Evolutionary conservation across 2,329 filamentous ascomycete genomes (phyloP).

Genomic region (Cladobotryum protrusum): DNA sequence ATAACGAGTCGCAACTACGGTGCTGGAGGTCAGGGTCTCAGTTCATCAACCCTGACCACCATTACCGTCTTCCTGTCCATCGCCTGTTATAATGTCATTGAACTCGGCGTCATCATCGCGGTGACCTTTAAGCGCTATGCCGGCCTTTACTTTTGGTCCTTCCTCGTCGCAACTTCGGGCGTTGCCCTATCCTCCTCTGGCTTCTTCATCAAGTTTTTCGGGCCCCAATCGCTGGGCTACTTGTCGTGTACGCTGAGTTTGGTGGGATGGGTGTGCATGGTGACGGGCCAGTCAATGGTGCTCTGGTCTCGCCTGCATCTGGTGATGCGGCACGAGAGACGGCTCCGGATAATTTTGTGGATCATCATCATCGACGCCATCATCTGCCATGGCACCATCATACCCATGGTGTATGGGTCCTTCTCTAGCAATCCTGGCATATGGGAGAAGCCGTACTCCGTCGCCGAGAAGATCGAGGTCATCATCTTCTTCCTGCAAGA

Average conservation of each 20-base stretch:
- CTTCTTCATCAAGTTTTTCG: slow-evolving; percentile 37
- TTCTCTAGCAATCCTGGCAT: slow-evolving; percentile 24
- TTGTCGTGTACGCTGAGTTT: slow-evolving; percentile 16
- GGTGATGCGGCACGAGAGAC: slow-evolving; percentile 42
- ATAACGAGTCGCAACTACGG: slow-evolving; percentile 2
- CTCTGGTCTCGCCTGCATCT: slow-evolving; percentile 57
- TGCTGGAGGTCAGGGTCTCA: not conserved
- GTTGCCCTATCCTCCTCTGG: slow-evolving; percentile 34
- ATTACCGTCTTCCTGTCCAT: slow-evolving; percentile 10
- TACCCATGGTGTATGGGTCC: slow-evolving; percentile 48
- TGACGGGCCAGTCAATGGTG: slow-evolving; percentile 54
- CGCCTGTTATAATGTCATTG: slow-evolving; percentile 8
- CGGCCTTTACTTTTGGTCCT: slow-evolving; percentile 34
- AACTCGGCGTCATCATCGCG: slow-evolving; percentile 37
- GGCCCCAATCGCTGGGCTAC: slow-evolving; percentile 9
- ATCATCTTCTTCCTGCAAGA: slow-evolving; percentile 50
- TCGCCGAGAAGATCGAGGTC: slow-evolving; percentile 48
- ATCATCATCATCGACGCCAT: slow-evolving; percentile 53
- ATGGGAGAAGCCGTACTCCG: slow-evolving; percentile 26
- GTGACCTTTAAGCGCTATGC: slow-evolving; percentile 33
- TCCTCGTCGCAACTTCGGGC: slow-evolving; percentile 27
- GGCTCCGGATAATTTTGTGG: slow-evolving; percentile 42
- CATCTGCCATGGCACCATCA: slow-evolving; percentile 48
- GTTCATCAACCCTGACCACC: not conserved
- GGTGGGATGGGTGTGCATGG: slow-evolving; percentile 36